phyloP scores from a whole-genome alignment of 2,329 filamentous ascomycete species.

The Xylaria sp. region DNA sequence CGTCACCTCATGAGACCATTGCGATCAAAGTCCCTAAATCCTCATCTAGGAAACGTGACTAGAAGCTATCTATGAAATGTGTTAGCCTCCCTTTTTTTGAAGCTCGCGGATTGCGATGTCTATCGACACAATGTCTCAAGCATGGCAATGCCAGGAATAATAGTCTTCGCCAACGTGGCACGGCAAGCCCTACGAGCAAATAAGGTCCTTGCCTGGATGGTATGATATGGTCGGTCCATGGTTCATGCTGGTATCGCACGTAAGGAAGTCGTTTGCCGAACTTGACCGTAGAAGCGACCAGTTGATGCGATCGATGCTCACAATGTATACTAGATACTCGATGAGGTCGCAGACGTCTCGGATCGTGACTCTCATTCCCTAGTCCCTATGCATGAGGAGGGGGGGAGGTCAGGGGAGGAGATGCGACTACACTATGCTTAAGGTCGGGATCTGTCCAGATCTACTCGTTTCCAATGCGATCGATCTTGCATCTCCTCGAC shows the following conservation, averaged over 20 bases:
- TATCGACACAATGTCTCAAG: slow-evolving; percentile 3
- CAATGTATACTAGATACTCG: background rate
- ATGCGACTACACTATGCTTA: no score
- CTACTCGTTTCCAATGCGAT: background rate
- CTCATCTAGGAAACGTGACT: background rate
- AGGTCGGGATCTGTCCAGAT: no score
- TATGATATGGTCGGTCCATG: background rate
- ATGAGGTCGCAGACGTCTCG: background rate
- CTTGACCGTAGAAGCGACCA: background rate
- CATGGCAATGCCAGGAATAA: background rate
- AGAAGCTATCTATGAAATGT: slow-evolving; percentile 7
- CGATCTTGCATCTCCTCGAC: background rate
- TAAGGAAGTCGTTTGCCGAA: background rate
- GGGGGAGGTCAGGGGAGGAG: background rate
- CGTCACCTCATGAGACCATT: background rate
- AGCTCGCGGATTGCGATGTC: background rate
- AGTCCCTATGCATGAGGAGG: background rate
- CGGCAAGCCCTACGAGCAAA: background rate
- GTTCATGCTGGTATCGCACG: background rate
- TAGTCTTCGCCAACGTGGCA: background rate
- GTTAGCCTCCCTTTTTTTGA: background rate
- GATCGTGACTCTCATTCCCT: background rate
- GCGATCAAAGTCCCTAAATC: background rate
- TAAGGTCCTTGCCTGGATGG: background rate
- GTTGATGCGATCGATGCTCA: background rate